Evolutionary conservation across 495 filamentous ascomycete species (phyloP).

Genomic region (Glutinoglossum americanum): DNA sequence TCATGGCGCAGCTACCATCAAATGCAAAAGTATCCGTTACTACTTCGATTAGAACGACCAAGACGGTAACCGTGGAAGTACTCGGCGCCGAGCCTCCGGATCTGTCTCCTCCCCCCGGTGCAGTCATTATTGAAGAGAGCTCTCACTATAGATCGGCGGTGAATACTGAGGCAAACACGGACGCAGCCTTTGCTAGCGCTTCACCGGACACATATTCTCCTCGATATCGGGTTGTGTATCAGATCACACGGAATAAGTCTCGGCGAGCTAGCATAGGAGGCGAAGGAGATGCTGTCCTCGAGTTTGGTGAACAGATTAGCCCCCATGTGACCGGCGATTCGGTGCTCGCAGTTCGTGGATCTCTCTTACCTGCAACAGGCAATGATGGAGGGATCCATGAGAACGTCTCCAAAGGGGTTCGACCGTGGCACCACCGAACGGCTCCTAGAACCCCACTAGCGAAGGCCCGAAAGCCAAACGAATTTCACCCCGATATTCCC

Average conservation of each 20-base stretch:
- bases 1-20: constrained; percentile 24
- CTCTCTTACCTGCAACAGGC: not conserved
- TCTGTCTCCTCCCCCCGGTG: constrained; percentile 39
- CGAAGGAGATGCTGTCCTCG: constrained; percentile 10
- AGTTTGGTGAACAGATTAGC: not conserved
- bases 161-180: not conserved
- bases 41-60: constrained; percentile 39
- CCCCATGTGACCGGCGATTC: not conserved
- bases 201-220: no score
- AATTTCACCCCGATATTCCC: not conserved
- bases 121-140: constrained; percentile 41
- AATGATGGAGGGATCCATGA: not conserved
- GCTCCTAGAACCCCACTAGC: not conserved
- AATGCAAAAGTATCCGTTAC: constrained; percentile 37
- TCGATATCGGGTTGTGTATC: constrained; percentile 11
- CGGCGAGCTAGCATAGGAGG: not conserved
- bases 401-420: not conserved
- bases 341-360: not conserved
- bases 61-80: constrained; percentile 53
- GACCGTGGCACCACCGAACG: not conserved
- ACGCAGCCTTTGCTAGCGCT: not conserved
- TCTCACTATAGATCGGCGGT: constrained; percentile 4
- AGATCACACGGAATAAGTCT: constrained; percentile 7
- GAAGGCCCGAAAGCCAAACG: not conserved
- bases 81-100: constrained; percentile 35